Evolutionary conservation across 2,329 filamentous ascomycete species (phyloP), one percentile per base, ranked within the genome.

Genomic region (Fusarium sp.): DNA sequence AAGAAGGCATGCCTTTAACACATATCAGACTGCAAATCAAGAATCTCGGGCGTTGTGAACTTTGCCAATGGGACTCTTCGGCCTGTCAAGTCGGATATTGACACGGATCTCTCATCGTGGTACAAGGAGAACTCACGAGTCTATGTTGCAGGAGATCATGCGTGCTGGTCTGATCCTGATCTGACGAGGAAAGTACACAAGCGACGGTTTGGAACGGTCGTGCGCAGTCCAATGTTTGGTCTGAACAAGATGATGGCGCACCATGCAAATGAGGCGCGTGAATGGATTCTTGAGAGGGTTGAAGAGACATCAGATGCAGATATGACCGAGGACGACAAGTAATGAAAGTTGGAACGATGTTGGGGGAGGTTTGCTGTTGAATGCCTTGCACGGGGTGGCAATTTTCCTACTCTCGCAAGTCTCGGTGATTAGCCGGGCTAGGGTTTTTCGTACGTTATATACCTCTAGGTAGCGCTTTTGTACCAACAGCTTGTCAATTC

Each of bases 91-190:
- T 92, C 93, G 34, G 94, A 96, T 69, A 87, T 89, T 28, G 92
- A 97, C 61, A 85, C 87, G n/a, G 84, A 86, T 63, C 84, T 95
- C 1, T 91, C 90, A 2, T 84, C 85, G 24, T 98, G 95, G 95
- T 98, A 97, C 80, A 92, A 91, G 76, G 85, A 89, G 71, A 90
- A 94, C 79, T 96, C 93, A 1, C 86, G 88, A 5, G 91, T 98
- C 46, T 97, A 91, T 74, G 92, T 98, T 18, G 88, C 91, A 3
- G 82, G 86, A 26, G 85, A 91, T 62, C 95, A 98, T 77, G 87
- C 88, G 14, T 91, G 93, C 77, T 98, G 94, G 91, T 83, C 79
- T 64, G 88, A 91, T 58, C 84, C 85, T 33, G 88, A 90, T 6
- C 82, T 89, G 20, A 84, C 81, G 3, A 83, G 85, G 66, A 90